phyloP scores from a whole-genome alignment of 164 flowering plant species.

The Akebia trifoliata region DNA sequence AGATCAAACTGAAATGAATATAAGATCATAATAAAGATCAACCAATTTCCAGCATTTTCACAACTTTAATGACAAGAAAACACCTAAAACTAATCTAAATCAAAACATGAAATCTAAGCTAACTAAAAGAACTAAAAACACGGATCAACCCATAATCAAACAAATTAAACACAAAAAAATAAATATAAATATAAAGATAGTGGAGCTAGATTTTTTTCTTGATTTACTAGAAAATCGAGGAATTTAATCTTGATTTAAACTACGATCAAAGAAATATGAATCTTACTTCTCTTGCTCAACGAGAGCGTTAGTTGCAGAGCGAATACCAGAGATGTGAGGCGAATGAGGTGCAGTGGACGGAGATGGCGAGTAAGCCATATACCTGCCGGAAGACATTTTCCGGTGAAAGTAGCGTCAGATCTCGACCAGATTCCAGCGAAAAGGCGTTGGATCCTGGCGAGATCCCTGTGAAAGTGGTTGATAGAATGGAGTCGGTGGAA shows the following conservation, averaged over 20 bases:
- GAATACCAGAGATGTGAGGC: conserved; percentile 69
- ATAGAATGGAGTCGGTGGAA: conserved; percentile 32
- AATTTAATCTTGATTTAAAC: neutral
- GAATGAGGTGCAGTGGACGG: conserved; percentile 83
- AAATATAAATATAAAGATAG: neutral
- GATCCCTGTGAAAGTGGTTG: neutral
- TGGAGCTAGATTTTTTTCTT: neutral
- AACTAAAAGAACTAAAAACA: neutral
- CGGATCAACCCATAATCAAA: neutral
- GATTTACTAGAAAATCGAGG: neutral
- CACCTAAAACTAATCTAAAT: neutral
- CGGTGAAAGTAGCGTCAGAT: conserved; percentile 25
- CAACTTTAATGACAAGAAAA: neutral
- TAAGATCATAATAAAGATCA: neutral
- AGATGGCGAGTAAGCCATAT: conserved; percentile 92
- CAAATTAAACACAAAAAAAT: neutral
- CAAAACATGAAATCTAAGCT: neutral
- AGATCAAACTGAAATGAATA: neutral
- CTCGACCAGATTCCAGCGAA: conserved; percentile 20
- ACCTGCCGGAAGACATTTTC: conserved; percentile 69
- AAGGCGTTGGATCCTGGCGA: conserved; percentile 1
- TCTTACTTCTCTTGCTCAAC: conserved; percentile 88
- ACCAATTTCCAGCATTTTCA: neutral
- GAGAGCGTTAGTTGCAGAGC: conserved; percentile 54
- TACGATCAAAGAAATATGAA: neutral